Conservation (phyloP, 441 rosid species). For the Gossypium schwendimanii region DNA sequence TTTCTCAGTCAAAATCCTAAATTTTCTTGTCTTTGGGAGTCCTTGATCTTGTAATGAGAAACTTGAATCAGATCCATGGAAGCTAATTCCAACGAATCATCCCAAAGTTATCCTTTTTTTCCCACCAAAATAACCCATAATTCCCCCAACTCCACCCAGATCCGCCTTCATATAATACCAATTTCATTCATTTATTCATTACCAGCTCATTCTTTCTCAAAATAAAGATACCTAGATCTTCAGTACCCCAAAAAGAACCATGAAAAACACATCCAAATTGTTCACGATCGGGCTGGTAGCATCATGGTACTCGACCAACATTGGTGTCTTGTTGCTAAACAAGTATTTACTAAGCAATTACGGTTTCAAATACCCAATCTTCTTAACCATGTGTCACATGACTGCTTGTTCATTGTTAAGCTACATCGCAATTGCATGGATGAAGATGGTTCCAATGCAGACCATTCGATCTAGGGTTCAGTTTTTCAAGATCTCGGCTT, state of each 20-base stretch:
- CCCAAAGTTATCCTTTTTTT: not conserved
- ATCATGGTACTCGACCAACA: slow-evolving; percentile 83
- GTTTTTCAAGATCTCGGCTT: slow-evolving; percentile 73
- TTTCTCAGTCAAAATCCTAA: not conserved
- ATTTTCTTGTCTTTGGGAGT: not conserved
- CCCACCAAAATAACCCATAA: not conserved
- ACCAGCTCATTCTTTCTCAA: not conserved
- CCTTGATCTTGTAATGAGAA: slow-evolving; percentile 3
- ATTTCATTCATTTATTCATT: slow-evolving; percentile 8
- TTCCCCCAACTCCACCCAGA: slow-evolving; percentile 1
- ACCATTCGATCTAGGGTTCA: slow-evolving; percentile 73
- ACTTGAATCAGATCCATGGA: slow-evolving; percentile 33
- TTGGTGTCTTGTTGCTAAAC: slow-evolving; percentile 76
- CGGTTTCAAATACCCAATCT: slow-evolving; percentile 89
- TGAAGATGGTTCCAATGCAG: slow-evolving; percentile 91
- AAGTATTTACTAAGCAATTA: slow-evolving; percentile 79
- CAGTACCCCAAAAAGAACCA: not conserved
- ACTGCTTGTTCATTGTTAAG: slow-evolving; percentile 79
- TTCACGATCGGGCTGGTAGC: slow-evolving; percentile 78
- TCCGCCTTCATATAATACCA: slow-evolving; percentile 6
- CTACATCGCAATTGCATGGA: slow-evolving; percentile 80
- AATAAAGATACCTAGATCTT: slow-evolving; percentile 12
- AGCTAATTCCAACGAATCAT: not conserved
- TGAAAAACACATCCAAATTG: slow-evolving; percentile 47
- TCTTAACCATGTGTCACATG: slow-evolving; percentile 96